Base-by-base conservation (phyloP, 2,329 filamentous ascomycete genomes). In the Hypoxylon rubiginosum region DNA sequence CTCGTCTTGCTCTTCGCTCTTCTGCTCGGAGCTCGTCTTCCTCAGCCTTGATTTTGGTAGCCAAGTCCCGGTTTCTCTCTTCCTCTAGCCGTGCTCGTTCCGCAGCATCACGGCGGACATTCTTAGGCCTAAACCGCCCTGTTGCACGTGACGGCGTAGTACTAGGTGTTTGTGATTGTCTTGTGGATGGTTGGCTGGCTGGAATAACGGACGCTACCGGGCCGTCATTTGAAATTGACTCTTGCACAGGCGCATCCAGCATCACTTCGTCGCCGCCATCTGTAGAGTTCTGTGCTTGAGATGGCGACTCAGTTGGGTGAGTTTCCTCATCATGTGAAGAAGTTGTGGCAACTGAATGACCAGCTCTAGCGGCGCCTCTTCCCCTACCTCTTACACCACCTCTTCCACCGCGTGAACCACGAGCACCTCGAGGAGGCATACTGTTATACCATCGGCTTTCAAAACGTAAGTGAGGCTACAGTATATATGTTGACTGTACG, bases 91-190 rank as follows among this genome's bases (percentile, higher is more conserved):
- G 80, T 57, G 84, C 82, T 72, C 84, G 78, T 55, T 85, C 83
- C 6, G 81, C 80, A 59, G 85, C 83, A 75, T 85, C 83, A 80
- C 84, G 78, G 57, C 84, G 80, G 51, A 85, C 73, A 63, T 82
- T 83, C 68, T 81, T 85, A 30, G 84, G 84, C 55, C 80, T 80
- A 56, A 85, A 85, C 39, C 84, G 79, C 41, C 78, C 79, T 9
- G 74, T 64, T 19, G 75, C 73, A n/a, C 78, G 73, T 17, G 78
- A 79, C 28, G 79, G 75, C 9, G 77, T 15, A 51, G 32, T 77
- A 39, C 78, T 75, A 3, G 80, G 72, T 4, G 79, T 74, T 36
- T 77, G 70, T 7, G 76, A 77, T 21, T 78, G 67, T 21, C 71
- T 64, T 49, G 63, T 49, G 30, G 57, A 56, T 15, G 69, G 21